Evolutionary conservation across 306 rosid species (phyloP).

Genomic region (Castanea sativa): DNA sequence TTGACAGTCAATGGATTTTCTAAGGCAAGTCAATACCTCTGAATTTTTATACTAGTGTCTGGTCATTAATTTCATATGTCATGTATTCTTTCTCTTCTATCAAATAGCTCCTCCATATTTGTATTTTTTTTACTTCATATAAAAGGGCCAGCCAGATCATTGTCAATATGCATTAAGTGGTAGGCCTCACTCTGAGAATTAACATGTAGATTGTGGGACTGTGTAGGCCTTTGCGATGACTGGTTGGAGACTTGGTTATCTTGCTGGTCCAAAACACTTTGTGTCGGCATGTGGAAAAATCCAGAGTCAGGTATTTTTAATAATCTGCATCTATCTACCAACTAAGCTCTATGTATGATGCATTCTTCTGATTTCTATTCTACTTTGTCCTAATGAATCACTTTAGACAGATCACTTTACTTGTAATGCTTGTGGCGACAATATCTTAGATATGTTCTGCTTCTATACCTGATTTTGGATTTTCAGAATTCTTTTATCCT

Average conservation of each 20-base stretch:
- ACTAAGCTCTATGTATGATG: not conserved
- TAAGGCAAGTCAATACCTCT: constrained; percentile 47
- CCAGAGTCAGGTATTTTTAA: constrained; percentile 83
- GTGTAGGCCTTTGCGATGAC: constrained; percentile 96
- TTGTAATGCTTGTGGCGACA: not conserved
- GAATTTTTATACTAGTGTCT: not conserved
- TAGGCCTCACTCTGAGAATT: constrained; percentile 13
- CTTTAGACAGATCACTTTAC: no score
- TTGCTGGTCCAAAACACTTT: constrained; percentile 96
- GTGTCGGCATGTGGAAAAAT: constrained; percentile 74
- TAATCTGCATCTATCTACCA: constrained; percentile 4
- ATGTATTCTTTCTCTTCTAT: constrained; percentile 4
- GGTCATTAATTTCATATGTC: not conserved
- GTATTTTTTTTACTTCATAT: not conserved
- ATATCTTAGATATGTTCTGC: not conserved
- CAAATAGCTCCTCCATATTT: constrained; percentile 3
- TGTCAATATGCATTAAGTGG: not conserved
- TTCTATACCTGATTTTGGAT: constrained; percentile 11
- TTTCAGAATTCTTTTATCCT: not conserved
- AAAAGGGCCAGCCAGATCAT: no score
- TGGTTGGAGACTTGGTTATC: constrained; percentile 97
- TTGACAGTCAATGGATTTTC: constrained; percentile 95
- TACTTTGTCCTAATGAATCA: constrained; percentile 3
- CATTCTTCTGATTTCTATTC: constrained; percentile 9
- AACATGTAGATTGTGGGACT: constrained; percentile 31